Evolutionary conservation across 2,329 filamentous ascomycete genomes (phyloP).

Genomic region (Talaromyces verruculosus): DNA sequence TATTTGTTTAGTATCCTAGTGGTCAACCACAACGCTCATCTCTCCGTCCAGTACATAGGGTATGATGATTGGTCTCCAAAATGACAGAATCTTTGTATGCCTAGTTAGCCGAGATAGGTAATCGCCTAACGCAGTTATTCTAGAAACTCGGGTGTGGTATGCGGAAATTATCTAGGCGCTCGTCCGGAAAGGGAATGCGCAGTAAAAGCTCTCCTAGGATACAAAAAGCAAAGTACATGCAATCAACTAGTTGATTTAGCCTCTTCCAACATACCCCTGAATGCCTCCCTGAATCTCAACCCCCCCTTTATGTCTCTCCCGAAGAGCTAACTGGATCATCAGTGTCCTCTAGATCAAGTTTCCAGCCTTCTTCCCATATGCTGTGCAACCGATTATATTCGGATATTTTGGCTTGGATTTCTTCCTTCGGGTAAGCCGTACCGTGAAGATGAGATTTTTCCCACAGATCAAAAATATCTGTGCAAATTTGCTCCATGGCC

Average conservation of each 20-base stretch:
- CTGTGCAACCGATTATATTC: background rate
- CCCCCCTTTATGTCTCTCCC: background rate
- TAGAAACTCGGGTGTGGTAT: background rate
- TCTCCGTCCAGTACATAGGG: too few species aligned
- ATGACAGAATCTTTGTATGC: background rate
- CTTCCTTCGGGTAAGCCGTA: background rate
- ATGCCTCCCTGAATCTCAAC: background rate
- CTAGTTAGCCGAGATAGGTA: background rate
- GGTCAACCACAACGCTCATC: too few species aligned
- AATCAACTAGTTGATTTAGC: background rate
- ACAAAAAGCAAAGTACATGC: background rate
- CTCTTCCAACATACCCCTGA: background rate
- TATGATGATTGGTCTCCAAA: background rate
- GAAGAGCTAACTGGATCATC: background rate
- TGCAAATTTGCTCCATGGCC: conserved; percentile 1
- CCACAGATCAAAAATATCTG: background rate
- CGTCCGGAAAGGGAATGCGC: background rate
- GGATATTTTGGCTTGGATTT: background rate
- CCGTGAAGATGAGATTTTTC: background rate
- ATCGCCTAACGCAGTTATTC: background rate
- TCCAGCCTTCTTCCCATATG: background rate
- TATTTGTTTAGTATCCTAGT: too few species aligned
- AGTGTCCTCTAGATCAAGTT: background rate
- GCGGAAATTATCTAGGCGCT: background rate
- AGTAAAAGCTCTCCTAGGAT: background rate